These are phyloP conservation scores for Cyanidium caldarium DNA, from an alignment of 23 red algal genomes.

Conservation along the genomic window DNA sequence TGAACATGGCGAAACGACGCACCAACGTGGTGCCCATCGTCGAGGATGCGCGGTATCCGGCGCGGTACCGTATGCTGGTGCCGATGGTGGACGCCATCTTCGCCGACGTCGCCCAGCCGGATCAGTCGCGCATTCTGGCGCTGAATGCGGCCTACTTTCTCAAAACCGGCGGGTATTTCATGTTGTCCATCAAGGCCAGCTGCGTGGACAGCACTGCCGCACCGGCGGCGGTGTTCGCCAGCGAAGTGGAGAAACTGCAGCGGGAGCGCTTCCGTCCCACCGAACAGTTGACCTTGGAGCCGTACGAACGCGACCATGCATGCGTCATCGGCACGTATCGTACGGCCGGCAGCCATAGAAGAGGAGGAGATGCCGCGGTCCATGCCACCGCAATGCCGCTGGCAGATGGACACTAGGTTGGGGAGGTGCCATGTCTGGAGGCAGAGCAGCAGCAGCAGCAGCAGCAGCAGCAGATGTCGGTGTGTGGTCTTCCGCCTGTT, in stretches of 20 bases:
- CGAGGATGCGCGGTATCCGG: constrained; percentile 87
- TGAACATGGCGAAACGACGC: constrained; percentile 84
- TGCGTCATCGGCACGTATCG: constrained; percentile 75
- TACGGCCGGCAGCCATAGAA: constrained; percentile 1
- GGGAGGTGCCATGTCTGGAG: background rate
- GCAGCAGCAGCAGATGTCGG: too few relatives aligned
- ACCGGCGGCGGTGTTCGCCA: constrained; percentile 92
- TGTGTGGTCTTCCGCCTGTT: background rate
- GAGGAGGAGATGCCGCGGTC: background rate
- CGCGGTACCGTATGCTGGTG: constrained; percentile 93
- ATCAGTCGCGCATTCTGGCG: constrained; percentile 91
- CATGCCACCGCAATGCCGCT: too few relatives aligned
- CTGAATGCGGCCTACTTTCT: constrained; percentile 84
- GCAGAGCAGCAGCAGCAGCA: too few relatives aligned
- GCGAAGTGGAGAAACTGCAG: constrained; percentile 92
- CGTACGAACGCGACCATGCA: constrained; percentile 95
- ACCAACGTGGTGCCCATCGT: constrained; percentile 98
- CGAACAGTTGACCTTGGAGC: constrained; percentile 90
- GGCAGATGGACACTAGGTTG: background rate
- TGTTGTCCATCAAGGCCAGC: constrained; percentile 98
- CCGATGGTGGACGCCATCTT: constrained; percentile 96
- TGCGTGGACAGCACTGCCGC: constrained; percentile 89
- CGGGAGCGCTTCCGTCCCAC: constrained; percentile 53
- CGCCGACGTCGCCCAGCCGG: constrained; percentile 97
- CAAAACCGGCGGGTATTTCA: constrained; percentile 82